Base-by-base conservation (phyloP, 2,329 filamentous ascomycete genomes). In the Alternaria ethzedia region DNA sequence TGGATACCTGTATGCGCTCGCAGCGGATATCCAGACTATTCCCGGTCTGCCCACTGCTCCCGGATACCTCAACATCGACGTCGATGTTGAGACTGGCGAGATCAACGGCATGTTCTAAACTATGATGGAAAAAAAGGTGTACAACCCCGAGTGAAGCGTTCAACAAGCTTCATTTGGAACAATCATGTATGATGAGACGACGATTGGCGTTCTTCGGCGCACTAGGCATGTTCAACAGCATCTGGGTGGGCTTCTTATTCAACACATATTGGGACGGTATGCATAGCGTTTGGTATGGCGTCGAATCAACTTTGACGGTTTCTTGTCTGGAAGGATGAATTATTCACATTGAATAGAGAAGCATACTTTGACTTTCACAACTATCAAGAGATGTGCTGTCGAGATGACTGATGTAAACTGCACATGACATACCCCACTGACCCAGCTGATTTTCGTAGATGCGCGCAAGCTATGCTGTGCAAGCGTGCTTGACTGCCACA, bases 1-100 rank as follows among this genome's bases (percentile, higher is more conserved):
- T 66, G 96, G 96, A 67, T 70, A 76, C 66, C 70, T 91, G 57
- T 97, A 97, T 74, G 96, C 96, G 7, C 87, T 98, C 65, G 96
- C 96, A 57, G 96, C 96, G 13, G 96, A 99, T 77, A 98, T 99
- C 70, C 96, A 98, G 85, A 99, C 96, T 2, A 99, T 99, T 68
- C 96, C 96, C 13, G 96, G 96, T 65, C 85, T 99, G 68, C 95
- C 95, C 10, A 98, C 96, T 9, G 95, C 95, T 20, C 96, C 95
- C 9, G 96, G 96, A 11, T 98, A 98, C 78, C 85, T 98, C 66
- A 97, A 97, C 75, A 94, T 97, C 49, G 95, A 97, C 71, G 86
- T 90, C 46, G 82, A 86, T 67, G 75, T 79, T 25, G 82, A 84
- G 75, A 85, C 82, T 17, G 84, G 83, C 13, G 84, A 86, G 79